These are phyloP conservation scores for Colletotrichum coccodes DNA, from an alignment of 2,329 filamentous ascomycete species.

Conservation along the genomic window DNA sequence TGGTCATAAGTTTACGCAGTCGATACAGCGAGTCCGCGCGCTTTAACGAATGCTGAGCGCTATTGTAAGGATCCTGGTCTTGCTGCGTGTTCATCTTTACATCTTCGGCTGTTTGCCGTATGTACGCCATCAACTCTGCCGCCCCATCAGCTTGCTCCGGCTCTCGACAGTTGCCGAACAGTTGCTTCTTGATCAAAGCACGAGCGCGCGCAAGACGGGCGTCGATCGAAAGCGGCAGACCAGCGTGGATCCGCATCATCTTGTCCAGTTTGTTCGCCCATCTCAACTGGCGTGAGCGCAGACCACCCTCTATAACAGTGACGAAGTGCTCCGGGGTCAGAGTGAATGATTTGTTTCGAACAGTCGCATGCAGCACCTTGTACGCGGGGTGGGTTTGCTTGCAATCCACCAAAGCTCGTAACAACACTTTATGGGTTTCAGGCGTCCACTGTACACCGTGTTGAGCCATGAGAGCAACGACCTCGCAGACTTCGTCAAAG, in stretches of 20 bases:
- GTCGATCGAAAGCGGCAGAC: constrained; percentile 50
- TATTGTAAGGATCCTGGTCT: not conserved
- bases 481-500: constrained; percentile 57
- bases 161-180: not conserved
- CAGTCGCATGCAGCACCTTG: constrained; percentile 55
- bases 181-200: constrained; percentile 44
- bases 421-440: constrained; percentile 60
- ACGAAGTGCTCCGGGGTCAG: constrained; percentile 61
- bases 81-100: constrained; percentile 5
- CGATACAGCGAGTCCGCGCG: constrained; percentile 16
- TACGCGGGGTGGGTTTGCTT: constrained; percentile 61
- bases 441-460: constrained; percentile 57
- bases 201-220: constrained; percentile 55
- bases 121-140: constrained; percentile 42
- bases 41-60: not conserved
- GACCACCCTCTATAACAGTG: constrained; percentile 62
- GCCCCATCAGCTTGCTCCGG: constrained; percentile 35
- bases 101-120: constrained; percentile 35
- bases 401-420: constrained; percentile 59
- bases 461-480: constrained; percentile 60
- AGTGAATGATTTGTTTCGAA: constrained; percentile 55
- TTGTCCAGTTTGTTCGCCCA: constrained; percentile 49
- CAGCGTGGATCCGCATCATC: constrained; percentile 40
- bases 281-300: constrained; percentile 55
- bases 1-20: not conserved